phyloP scores from a whole-genome alignment of 805 yeast species.

The Candida suzukii region DNA sequence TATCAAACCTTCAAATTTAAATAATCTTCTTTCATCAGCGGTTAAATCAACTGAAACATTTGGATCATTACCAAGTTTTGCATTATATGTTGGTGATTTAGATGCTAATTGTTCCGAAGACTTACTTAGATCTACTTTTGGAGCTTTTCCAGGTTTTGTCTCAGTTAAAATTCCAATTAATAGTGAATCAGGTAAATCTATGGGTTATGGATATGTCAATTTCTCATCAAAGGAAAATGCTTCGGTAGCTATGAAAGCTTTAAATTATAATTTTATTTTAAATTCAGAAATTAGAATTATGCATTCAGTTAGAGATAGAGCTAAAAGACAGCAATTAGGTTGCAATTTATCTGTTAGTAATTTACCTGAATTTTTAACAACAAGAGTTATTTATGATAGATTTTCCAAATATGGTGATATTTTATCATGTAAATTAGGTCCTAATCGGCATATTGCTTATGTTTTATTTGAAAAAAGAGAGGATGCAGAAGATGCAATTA shows the following conservation, averaged over 20 bases:
- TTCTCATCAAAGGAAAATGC: slow-evolving; percentile 47
- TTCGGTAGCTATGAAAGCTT: slow-evolving; percentile 44
- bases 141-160: slow-evolving; percentile 34
- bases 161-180: slow-evolving; percentile 58
- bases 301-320: slow-evolving; percentile 43
- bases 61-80: slow-evolving; percentile 3
- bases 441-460: slow-evolving; percentile 25
- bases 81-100: slow-evolving; percentile 61
- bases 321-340: slow-evolving; percentile 34
- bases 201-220: slow-evolving; percentile 72
- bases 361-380: slow-evolving; percentile 29
- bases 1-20: too few relatives aligned
- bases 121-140: slow-evolving; percentile 36
- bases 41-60: not conserved
- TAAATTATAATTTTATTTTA: slow-evolving; percentile 39
- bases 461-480: slow-evolving; percentile 32
- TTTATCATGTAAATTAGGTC: slow-evolving; percentile 23
- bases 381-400: slow-evolving; percentile 21
- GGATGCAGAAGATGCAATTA: slow-evolving; percentile 30
- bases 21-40: too few relatives aligned
- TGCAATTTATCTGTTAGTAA: slow-evolving; percentile 45
- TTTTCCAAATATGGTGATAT: slow-evolving; percentile 21
- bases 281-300: slow-evolving; percentile 45
- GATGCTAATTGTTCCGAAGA: slow-evolving; percentile 43
- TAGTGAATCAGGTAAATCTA: slow-evolving; percentile 43